Evolutionary conservation across 2,329 filamentous ascomycete species (phyloP), one percentile per base, ranked within the genome.

Genomic region (Trichoderma semiorbis): DNA sequence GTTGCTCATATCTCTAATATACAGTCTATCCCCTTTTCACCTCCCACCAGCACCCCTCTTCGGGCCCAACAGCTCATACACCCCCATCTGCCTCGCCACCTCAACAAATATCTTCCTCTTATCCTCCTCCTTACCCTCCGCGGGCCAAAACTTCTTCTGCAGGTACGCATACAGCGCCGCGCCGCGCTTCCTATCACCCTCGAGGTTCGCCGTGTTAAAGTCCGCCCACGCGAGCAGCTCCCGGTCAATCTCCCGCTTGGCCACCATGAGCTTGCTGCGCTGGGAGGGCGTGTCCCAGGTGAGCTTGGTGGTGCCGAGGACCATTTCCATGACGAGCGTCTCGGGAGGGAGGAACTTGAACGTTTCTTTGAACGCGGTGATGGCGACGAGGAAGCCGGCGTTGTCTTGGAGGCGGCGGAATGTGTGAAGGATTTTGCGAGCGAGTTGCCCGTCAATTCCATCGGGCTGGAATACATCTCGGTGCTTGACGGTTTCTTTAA

Each of bases 401-500:
- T 76, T 75, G 73, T 87, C 85, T 28, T 80, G 74, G 5, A 86
- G 75, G 34, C 83, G 82, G 60, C 85, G 85, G 78, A 87, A 86
- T 1, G 85, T 85, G 75, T 87, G 85, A 14, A 87, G 77, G 21
- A 87, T 82, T 74, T 83, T 85, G 73, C 84, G 84, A 8, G 83
- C 85, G 26, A 88, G 79, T 71, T 86, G 83, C 5, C 80, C 78
- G 74, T 87, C 82, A 50, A 87, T 80, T 72, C 82, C 79, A 12
- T 81, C 80, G 2, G 80, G 76, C 65, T 83, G 77, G 73, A 87
- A 87, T 7, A 85, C 80, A 12, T 82, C 78, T 30, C 80, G 80
- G 34, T 70, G 68, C 30, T 70, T 70, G 43, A 70, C 21, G 16
- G 68, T 70, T 26, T 70, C 78, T 32, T 81, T 80, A 70, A 85